Conservation (phyloP, 352 stramenopile species). For the Pythium dissimile region DNA sequence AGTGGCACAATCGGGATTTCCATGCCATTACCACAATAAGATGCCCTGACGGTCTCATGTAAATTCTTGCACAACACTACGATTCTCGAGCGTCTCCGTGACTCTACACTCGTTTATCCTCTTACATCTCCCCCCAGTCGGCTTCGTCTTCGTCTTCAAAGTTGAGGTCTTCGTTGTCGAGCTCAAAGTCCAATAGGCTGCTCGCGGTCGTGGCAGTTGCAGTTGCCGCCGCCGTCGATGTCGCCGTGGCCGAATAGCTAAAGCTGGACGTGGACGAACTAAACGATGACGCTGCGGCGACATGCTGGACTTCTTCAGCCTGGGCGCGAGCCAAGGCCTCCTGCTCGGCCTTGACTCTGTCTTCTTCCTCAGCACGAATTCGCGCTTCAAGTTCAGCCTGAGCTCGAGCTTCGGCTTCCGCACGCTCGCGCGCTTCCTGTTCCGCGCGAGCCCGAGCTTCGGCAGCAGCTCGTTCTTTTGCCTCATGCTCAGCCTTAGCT, state of each 20-base stretch:
- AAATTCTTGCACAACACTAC: too few relatives aligned
- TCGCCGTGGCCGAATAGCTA: conserved; percentile 7
- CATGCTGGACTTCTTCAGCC: conserved; percentile 21
- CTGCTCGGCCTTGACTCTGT: not conserved
- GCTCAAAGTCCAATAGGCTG: conserved; percentile 73
- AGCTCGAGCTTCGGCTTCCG: conserved; percentile 7
- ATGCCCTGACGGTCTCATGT: not conserved
- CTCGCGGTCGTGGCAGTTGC: conserved; percentile 22
- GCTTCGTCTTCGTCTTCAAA: conserved; percentile 81
- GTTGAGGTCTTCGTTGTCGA: conserved; percentile 69
- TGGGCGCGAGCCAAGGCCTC: conserved; percentile 15
- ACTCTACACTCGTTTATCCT: too few relatives aligned
- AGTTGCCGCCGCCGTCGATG: conserved; percentile 14
- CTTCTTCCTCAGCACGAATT: conserved; percentile 2
- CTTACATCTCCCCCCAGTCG: conserved; percentile 85
- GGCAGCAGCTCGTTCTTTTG: conserved; percentile 1
- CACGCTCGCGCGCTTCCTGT: conserved; percentile 16
- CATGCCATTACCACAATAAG: too few relatives aligned
- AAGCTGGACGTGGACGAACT: conserved; percentile 12
- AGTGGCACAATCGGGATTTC: too few relatives aligned
- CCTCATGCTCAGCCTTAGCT: conserved; percentile 15
- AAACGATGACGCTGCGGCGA: not conserved
- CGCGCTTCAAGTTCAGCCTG: conserved; percentile 15
- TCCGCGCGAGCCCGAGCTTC: conserved; percentile 21
- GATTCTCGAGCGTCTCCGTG: not conserved